phyloP scores from a whole-genome alignment of 2,329 filamentous ascomycete species.

The Colletotrichum lentis region DNA sequence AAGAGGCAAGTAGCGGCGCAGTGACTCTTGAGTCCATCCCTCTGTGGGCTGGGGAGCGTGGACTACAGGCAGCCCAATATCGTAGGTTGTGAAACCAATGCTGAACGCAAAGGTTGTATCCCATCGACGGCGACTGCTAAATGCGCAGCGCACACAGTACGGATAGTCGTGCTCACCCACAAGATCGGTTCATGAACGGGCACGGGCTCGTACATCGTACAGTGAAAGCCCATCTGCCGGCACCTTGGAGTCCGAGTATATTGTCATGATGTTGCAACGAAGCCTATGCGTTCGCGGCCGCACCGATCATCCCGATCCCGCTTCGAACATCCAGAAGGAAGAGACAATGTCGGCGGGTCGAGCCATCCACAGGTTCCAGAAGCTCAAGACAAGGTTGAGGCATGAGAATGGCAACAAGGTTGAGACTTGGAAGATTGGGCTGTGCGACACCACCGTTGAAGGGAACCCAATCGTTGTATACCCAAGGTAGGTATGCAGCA shows the following conservation, averaged over 20 bases:
- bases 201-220: neutral
- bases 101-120: no score
- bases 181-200: neutral
- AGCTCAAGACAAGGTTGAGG: slow-evolving; percentile 2
- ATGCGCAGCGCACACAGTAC: no score
- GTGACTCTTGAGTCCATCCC: neutral
- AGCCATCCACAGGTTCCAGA: slow-evolving; percentile 15
- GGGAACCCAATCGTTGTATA: neutral
- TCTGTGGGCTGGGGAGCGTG: neutral
- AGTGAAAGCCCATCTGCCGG: neutral
- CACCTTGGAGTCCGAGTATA: neutral
- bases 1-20: neutral
- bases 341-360: slow-evolving; percentile 1
- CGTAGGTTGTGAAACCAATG: neutral
- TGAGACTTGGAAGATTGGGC: neutral
- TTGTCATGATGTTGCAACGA: neutral
- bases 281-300: neutral
- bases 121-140: neutral
- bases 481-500: neutral
- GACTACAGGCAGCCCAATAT: neutral
- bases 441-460: neutral
- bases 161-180: neutral
- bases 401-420: neutral
- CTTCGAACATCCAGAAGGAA: neutral
- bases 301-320: neutral